Conservation (phyloP, 495 filamentous ascomycete species). For the Evernia prunastri region DNA sequence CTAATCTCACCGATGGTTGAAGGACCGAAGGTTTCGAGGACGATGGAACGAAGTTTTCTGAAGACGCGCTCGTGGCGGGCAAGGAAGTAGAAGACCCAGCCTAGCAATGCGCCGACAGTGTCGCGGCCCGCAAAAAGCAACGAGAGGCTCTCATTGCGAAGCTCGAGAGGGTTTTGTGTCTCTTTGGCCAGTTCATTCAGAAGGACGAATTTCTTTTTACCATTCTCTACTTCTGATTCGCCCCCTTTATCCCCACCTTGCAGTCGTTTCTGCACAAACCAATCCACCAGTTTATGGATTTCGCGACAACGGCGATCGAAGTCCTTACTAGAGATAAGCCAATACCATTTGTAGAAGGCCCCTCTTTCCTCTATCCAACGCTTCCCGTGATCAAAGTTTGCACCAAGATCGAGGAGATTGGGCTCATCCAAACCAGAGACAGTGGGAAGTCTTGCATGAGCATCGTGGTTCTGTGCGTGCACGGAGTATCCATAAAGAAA, state of each 20-base stretch:
- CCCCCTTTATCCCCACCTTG: slow-evolving; percentile 20
- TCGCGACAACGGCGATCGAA: slow-evolving; percentile 17
- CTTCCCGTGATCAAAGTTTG: slow-evolving; percentile 20
- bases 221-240: slow-evolving; percentile 19
- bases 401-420: slow-evolving; percentile 17
- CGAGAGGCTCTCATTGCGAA: slow-evolving; percentile 59
- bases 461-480: slow-evolving; percentile 19
- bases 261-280: slow-evolving; percentile 19
- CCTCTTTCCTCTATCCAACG: slow-evolving; percentile 21
- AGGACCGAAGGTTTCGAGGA: slow-evolving; percentile 26
- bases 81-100: slow-evolving; percentile 24
- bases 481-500: slow-evolving; percentile 24
- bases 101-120: slow-evolving; percentile 37
- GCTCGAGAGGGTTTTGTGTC: slow-evolving; percentile 50
- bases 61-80: slow-evolving; percentile 16
- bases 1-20: slow-evolving; percentile 5
- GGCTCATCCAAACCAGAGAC: slow-evolving; percentile 15
- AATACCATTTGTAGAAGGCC: slow-evolving; percentile 20
- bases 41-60: slow-evolving; percentile 28
- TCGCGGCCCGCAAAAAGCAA: slow-evolving; percentile 48
- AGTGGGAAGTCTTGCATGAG: slow-evolving; percentile 11
- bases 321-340: slow-evolving; percentile 16
- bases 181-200: slow-evolving; percentile 56
- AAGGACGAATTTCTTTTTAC: slow-evolving; percentile 29
- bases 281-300: slow-evolving; percentile 18